Evolutionary conservation across 73 alveolate species (phyloP).

Genomic region (Paramecium sexaurelia): DNA sequence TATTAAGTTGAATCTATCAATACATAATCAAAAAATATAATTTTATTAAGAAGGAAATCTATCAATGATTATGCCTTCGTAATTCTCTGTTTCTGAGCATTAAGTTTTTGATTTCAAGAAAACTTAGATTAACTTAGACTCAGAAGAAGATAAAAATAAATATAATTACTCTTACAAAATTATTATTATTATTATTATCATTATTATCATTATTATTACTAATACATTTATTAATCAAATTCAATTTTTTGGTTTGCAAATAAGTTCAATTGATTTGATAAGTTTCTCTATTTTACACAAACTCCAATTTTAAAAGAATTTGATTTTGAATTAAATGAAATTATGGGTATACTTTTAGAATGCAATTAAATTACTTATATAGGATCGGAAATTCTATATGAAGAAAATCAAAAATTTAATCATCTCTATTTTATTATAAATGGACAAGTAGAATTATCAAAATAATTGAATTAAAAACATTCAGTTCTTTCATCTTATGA

Average conservation of each 20-base stretch:
- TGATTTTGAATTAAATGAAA: slow-evolving; percentile 6
- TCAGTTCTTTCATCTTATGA: slow-evolving; percentile 14
- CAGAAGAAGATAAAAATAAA: neutral
- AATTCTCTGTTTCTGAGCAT: neutral
- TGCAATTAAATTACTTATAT: neutral
- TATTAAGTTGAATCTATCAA: too few relatives aligned
- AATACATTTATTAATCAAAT: too few relatives aligned
- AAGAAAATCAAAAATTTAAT: neutral
- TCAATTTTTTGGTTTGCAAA: too few relatives aligned
- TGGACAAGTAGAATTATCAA: slow-evolving; percentile 40
- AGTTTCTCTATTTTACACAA: neutral
- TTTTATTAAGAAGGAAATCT: too few relatives aligned
- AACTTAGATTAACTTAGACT: neutral
- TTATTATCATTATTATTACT: too few relatives aligned
- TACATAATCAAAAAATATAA: neutral
- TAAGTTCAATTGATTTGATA: too few relatives aligned
- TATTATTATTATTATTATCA: too few relatives aligned
- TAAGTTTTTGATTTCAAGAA: neutral
- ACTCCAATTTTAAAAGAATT: neutral
- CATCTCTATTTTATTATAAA: slow-evolving; percentile 6
- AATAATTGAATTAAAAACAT: neutral
- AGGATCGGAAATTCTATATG: neutral
- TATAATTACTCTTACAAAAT: neutral
- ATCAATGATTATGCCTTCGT: neutral
- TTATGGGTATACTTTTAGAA: slow-evolving; percentile 21